Percentiles rank a stretch among this genome's conserved stretches.
Conservation (phyloP, 2,329 filamentous ascomycete species). For the Calonectria ilicicola region DNA sequence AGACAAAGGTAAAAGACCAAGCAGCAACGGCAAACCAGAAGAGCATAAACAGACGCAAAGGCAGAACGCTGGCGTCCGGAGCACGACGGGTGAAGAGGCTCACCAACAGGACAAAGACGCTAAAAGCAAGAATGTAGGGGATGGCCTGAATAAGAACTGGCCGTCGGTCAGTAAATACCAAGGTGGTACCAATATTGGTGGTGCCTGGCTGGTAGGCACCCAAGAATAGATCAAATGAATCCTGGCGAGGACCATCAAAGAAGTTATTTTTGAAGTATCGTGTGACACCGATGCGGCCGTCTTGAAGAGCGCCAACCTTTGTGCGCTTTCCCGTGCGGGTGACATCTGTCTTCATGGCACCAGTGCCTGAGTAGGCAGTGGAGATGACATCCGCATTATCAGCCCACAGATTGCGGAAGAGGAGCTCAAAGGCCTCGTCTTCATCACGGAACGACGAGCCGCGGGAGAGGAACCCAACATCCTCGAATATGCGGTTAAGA, state of each 20-base stretch:
- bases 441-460: conserved; percentile 82
- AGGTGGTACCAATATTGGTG: conserved; percentile 75
- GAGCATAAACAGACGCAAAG: conserved; percentile 83
- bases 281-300: conserved; percentile 88
- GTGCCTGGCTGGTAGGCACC: conserved; percentile 84
- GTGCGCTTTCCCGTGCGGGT: conserved; percentile 94
- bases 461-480: conserved; percentile 81
- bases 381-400: conserved; percentile 98
- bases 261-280: conserved; percentile 97
- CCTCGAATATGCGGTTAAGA: conserved; percentile 87
- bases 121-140: conserved; percentile 89
- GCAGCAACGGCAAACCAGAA: conserved; percentile 79
- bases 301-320: conserved; percentile 84
- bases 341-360: conserved; percentile 97
- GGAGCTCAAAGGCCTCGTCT: conserved; percentile 83
- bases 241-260: conserved; percentile 90
- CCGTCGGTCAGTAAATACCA: conserved; percentile 85
- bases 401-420: conserved; percentile 98
- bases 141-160: conserved; percentile 93
- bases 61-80: conserved; percentile 81
- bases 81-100: conserved; percentile 78
- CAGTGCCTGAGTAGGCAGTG: conserved; percentile 92
- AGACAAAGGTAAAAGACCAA: conserved; percentile 83
- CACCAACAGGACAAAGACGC: conserved; percentile 84
- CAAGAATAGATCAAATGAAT: conserved; percentile 94